A percentile compares a stretch with the other conserved stretches of the same genome.
phyloP scores from a whole-genome alignment of 805 yeast genomes.

The Pichia ethanolica region DNA sequence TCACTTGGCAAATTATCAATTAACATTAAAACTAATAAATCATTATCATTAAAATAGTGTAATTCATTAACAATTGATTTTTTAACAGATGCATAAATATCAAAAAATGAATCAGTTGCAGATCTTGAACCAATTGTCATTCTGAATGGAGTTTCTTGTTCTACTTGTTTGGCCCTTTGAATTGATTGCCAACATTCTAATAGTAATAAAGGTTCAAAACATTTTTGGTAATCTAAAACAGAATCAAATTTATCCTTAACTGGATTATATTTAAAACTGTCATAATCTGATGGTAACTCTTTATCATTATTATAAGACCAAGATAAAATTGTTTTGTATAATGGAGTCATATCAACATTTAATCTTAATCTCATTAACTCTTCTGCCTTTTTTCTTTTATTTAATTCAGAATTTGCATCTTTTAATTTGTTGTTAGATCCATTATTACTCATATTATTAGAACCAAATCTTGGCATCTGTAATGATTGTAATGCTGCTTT shows the following conservation, averaged over 20 bases:
- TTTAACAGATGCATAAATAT: constrained; percentile 68
- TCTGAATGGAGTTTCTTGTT: constrained; percentile 53
- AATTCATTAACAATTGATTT: constrained; percentile 43
- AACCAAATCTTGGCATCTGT: constrained; percentile 17
- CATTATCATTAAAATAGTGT: constrained; percentile 60
- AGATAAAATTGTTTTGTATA: constrained; percentile 57
- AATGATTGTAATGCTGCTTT: constrained; percentile 23
- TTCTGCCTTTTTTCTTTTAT: constrained; percentile 50
- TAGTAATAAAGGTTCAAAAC: constrained; percentile 73
- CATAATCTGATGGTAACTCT: constrained; percentile 52
- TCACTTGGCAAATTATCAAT: constrained; percentile 34
- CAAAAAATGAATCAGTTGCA: constrained; percentile 80
- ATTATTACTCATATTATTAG: neutral
- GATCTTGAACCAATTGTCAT: constrained; percentile 72
- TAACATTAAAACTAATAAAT: constrained; percentile 58
- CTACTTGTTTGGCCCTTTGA: constrained; percentile 59
- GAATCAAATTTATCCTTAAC: constrained; percentile 51
- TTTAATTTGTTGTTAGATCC: constrained; percentile 14
- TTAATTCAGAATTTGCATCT: constrained; percentile 13
- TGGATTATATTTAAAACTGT: constrained; percentile 29
- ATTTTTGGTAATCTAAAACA: constrained; percentile 57
- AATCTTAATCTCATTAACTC: constrained; percentile 73
- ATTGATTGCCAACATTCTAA: constrained; percentile 94
- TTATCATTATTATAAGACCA: constrained; percentile 65
- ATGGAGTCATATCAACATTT: constrained; percentile 68